Evolutionary conservation across 352 stramenopile species (phyloP).

Genomic region (Phytophthora macrochlamydospora): DNA sequence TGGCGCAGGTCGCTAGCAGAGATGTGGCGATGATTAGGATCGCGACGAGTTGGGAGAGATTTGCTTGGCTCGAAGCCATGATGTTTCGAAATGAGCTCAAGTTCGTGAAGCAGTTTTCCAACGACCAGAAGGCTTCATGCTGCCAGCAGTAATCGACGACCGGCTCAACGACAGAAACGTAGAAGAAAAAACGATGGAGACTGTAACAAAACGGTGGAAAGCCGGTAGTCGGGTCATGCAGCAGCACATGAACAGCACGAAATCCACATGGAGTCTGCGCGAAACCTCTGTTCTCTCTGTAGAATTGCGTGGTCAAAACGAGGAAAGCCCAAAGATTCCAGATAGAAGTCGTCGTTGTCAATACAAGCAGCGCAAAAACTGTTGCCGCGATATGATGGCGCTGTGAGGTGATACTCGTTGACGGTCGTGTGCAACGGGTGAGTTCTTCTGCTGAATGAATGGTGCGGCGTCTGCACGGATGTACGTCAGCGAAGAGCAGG

Average conservation of each 20-base stretch:
- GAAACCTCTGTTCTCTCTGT: not conserved
- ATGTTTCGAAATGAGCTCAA: conserved; percentile 31
- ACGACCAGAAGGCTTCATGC: not conserved
- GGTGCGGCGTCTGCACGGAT: not conserved
- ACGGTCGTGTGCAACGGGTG: conserved; percentile 9
- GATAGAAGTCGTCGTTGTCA: conserved; percentile 11
- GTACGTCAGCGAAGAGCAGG: not conserved
- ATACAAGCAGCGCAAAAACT: conserved; percentile 9
- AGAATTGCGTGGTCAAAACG: not conserved
- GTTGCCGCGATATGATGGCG: not conserved
- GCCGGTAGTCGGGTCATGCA: conserved; percentile 15
- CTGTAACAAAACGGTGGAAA: conserved; percentile 13
- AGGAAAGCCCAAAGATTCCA: conserved; percentile 22
- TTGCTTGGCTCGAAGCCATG: conserved; percentile 23
- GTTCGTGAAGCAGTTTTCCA: conserved; percentile 1
- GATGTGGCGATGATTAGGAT: conserved; percentile 21
- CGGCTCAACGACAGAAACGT: conserved; percentile 23
- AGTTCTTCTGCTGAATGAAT: conserved; percentile 4
- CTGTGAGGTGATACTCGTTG: not conserved
- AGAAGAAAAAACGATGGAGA: conserved; percentile 21
- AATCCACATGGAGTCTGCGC: not conserved
- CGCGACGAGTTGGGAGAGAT: conserved; percentile 14
- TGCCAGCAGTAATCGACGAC: not conserved
- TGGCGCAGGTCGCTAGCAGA: conserved; percentile 13
- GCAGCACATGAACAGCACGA: conserved; percentile 1